Evolutionary conservation across 176 grass and related monocot genomes (phyloP).

Genomic region (Stipa capillata): DNA sequence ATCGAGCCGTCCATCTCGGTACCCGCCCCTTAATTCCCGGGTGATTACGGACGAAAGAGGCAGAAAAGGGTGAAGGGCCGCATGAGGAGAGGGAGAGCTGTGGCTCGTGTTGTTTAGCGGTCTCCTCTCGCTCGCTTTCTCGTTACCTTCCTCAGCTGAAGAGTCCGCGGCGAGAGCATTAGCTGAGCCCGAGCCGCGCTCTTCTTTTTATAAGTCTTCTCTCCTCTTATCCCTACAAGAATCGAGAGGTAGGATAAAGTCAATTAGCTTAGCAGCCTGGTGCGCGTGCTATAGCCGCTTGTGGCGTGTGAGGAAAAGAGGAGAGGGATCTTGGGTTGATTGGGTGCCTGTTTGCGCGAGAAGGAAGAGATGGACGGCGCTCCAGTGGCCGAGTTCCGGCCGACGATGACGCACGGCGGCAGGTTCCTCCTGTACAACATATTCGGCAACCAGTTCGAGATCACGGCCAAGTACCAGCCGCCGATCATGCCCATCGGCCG

Average conservation of each 20-base stretch:
- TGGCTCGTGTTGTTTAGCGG: too few relatives aligned
- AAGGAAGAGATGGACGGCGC: conserved; percentile 51
- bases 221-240: conserved; percentile 1
- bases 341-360: neutral
- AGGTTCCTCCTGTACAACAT: conserved; percentile 79
- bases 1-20: conserved; percentile 12
- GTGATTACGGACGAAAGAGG: too few relatives aligned
- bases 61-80: too few relatives aligned
- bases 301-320: neutral
- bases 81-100: too few relatives aligned
- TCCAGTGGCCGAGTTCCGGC: conserved; percentile 59
- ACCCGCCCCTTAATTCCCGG: too few relatives aligned
- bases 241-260: neutral
- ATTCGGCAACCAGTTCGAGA: conserved; percentile 89
- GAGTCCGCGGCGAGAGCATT: neutral
- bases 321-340: neutral
- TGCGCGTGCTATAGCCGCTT: neutral
- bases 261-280: neutral
- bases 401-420: conserved; percentile 54
- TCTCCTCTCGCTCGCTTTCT: too few relatives aligned
- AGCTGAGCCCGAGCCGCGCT: neutral
- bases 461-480: conserved; percentile 74
- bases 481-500: conserved; percentile 96
- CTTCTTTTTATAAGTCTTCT: conserved; percentile 27
- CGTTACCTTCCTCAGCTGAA: conserved; percentile 29